Evolutionary conservation across 176 grass and related monocot genomes (phyloP).

Genomic region (Melocanna baccifera): DNA sequence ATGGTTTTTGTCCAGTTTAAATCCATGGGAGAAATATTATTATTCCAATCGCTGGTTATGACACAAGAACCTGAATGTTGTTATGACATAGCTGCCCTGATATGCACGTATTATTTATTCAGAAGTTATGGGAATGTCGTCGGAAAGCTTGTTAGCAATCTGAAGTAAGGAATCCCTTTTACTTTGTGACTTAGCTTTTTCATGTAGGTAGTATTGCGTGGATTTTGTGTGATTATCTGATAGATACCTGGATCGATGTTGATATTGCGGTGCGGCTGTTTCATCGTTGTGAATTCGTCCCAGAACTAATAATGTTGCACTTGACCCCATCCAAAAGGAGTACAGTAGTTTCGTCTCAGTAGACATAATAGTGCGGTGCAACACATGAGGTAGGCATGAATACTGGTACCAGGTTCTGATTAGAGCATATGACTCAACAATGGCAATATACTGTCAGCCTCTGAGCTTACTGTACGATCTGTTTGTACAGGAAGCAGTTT

Average conservation of each 20-base stretch:
- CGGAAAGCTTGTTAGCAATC: neutral
- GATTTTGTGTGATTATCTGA: neutral
- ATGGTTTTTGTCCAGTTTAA: slow-evolving; percentile 28
- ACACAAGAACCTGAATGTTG: slow-evolving; percentile 3
- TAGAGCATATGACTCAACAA: neutral
- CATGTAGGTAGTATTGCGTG: neutral
- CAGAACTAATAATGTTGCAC: neutral
- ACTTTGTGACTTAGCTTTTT: neutral
- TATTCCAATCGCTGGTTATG: slow-evolving; percentile 26
- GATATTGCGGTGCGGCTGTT: neutral
- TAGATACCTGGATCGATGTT: neutral
- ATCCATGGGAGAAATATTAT: slow-evolving; percentile 25
- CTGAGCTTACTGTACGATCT: neutral
- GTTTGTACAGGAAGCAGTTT: neutral
- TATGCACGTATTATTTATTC: neutral
- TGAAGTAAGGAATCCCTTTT: neutral
- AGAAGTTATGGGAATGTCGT: neutral
- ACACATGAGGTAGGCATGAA: neutral
- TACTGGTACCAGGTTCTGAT: neutral
- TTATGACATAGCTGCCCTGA: neutral
- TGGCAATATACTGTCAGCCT: neutral
- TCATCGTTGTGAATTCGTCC: neutral
- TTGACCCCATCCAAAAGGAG: neutral
- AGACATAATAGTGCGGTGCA: neutral
- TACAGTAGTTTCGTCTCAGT: neutral